phyloP scores from a whole-genome alignment of 2,329 filamentous ascomycete species.

The Diaporthe longicolla region DNA sequence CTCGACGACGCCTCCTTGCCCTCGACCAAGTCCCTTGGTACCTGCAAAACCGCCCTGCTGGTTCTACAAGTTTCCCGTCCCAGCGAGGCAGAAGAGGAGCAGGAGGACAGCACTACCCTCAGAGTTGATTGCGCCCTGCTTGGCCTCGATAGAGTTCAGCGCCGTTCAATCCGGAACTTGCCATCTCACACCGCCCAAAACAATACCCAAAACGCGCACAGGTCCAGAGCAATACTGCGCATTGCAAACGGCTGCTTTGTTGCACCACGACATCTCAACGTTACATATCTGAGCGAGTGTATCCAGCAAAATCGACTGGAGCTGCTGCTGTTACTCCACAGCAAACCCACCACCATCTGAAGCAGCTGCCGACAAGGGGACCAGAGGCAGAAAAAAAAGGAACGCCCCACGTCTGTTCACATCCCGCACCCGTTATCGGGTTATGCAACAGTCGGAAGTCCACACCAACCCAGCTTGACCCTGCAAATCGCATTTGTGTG shows the following conservation, averaged over 20 bases:
- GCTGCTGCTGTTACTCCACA: conserved; percentile 7
- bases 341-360: conserved; percentile 9
- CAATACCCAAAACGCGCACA: conserved; percentile 4
- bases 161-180: background rate
- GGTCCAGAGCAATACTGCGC: background rate
- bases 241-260: conserved; percentile 23
- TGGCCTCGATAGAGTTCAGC: conserved; percentile 24
- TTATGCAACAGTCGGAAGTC: conserved; percentile 31
- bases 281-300: conserved; percentile 12
- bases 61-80: background rate
- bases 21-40: background rate
- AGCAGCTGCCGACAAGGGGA: background rate
- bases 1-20: background rate
- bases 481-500: conserved; percentile 37
- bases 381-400: conserved; percentile 8
- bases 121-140: conserved; percentile 10
- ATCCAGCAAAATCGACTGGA: conserved; percentile 10
- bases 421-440: conserved; percentile 17
- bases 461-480: conserved; percentile 40
- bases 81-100: background rate
- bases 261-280: background rate
- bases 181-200: conserved; percentile 2
- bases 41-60: background rate
- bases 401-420: conserved; percentile 8
- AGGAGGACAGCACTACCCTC: background rate